Conservation (phyloP, 2,329 filamentous ascomycete species). For the Phyllosticta citribraziliensis region DNA sequence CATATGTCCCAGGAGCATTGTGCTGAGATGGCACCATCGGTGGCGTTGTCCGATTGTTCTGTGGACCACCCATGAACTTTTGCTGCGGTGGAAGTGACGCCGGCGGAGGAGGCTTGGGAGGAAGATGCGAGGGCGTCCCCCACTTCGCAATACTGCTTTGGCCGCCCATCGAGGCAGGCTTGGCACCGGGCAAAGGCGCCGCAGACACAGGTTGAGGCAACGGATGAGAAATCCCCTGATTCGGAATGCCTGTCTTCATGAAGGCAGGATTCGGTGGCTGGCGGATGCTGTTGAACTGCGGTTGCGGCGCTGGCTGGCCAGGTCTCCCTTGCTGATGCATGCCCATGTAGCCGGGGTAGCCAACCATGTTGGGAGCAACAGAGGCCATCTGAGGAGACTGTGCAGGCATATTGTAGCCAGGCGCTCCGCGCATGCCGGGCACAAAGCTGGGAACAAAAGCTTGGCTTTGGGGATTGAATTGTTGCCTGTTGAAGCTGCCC, state of each 20-base stretch:
- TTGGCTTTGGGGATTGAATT: constrained; percentile 90
- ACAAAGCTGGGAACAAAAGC: constrained; percentile 67
- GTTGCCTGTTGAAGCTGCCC: constrained; percentile 72
- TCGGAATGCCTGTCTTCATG: constrained; percentile 16
- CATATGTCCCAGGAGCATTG: constrained; percentile 4
- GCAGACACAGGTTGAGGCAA: constrained; percentile 18
- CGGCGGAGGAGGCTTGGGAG: constrained; percentile 45
- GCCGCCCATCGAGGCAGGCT: constrained; percentile 18
- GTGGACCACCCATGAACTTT: constrained; percentile 17
- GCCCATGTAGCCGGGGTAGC: constrained; percentile 14
- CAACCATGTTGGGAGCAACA: constrained; percentile 17
- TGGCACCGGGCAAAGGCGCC: constrained; percentile 15
- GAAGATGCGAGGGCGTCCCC: constrained; percentile 44
- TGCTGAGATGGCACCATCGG: constrained; percentile 3
- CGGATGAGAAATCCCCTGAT: constrained; percentile 8
- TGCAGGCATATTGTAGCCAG: constrained; percentile 21
- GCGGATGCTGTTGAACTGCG: constrained; percentile 18
- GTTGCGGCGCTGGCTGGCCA: constrained; percentile 20
- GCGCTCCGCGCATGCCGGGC: constrained; percentile 16
- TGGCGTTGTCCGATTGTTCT: background rate
- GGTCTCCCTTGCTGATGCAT: constrained; percentile 13
- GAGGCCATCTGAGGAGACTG: constrained; percentile 22
- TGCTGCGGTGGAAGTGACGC: constrained; percentile 22
- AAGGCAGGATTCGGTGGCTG: constrained; percentile 17
- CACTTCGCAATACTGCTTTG: constrained; percentile 47